These are phyloP conservation scores for Cordyceps militaris DNA, from an alignment of 2,329 filamentous ascomycete species.

Conservation along the genomic window DNA sequence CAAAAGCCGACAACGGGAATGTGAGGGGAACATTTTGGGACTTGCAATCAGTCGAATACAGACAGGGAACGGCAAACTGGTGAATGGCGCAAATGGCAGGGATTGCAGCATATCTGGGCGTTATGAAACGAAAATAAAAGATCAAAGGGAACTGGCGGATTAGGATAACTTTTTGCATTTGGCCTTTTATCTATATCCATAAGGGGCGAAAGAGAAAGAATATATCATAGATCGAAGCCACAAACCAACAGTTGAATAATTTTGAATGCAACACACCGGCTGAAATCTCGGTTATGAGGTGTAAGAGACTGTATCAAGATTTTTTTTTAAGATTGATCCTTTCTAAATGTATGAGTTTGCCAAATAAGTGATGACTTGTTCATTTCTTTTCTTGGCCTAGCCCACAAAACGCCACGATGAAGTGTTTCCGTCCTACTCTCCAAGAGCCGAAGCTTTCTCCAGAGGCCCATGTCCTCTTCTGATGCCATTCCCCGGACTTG, in stretches of 20 bases:
- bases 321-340: slow-evolving; percentile 21
- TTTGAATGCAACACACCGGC: background rate
- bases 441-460: background rate
- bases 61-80: background rate
- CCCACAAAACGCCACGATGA: slow-evolving; percentile 10
- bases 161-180: slow-evolving; percentile 19
- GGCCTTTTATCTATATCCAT: background rate
- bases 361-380: background rate
- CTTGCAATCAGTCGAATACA: background rate
- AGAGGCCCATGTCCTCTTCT: background rate
- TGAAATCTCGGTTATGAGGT: too few relatives aligned
- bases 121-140: slow-evolving; percentile 20
- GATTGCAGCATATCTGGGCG: slow-evolving; percentile 29
- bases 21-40: slow-evolving; percentile 23
- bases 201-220: background rate
- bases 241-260: background rate
- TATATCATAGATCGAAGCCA: slow-evolving; percentile 7
- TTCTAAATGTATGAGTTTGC: background rate
- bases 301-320: slow-evolving; percentile 26
- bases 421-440: background rate
- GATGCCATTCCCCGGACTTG: background rate
- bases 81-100: slow-evolving; percentile 30
- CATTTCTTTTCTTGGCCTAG: slow-evolving; percentile 4
- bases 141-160: slow-evolving; percentile 25
- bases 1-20: slow-evolving; percentile 50